phyloP scores from a whole-genome alignment of 495 filamentous ascomycete species.

The Pseudoneurospora amorphoporcata region DNA sequence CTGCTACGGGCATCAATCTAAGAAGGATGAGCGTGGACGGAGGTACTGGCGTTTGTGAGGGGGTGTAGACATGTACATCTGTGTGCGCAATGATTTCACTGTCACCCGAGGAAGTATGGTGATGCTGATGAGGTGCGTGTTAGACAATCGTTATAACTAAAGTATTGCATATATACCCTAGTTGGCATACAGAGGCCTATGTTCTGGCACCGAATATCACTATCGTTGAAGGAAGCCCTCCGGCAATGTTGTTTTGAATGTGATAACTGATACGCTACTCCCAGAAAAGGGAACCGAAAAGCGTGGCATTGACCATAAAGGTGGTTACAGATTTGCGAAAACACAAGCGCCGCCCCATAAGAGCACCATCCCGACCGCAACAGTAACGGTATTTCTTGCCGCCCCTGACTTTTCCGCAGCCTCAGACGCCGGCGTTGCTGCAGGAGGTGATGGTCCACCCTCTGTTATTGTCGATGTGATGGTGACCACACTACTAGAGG shows the following conservation, averaged over 20 bases:
- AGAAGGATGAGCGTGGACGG: background rate
- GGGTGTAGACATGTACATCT: background rate
- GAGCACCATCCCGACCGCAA: background rate
- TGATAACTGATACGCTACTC: background rate
- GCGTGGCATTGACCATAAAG: background rate
- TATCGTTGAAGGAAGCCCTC: background rate
- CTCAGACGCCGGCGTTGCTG: too few species aligned
- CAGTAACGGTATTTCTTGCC: background rate
- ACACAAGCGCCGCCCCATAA: background rate
- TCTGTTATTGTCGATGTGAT: background rate
- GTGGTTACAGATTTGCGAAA: background rate
- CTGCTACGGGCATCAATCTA: background rate
- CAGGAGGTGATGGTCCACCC: background rate
- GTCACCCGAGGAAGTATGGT: background rate
- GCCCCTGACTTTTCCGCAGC: background rate
- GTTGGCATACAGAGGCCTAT: background rate
- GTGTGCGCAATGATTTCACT: background rate
- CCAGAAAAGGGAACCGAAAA: background rate
- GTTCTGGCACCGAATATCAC: background rate
- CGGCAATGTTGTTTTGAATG: background rate
- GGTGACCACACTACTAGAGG: background rate
- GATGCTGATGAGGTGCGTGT: background rate
- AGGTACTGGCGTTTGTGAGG: background rate
- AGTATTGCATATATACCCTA: background rate
- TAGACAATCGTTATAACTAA: background rate